Conservation (phyloP, 495 filamentous ascomycete species). For the Jackrogersella minutella region DNA sequence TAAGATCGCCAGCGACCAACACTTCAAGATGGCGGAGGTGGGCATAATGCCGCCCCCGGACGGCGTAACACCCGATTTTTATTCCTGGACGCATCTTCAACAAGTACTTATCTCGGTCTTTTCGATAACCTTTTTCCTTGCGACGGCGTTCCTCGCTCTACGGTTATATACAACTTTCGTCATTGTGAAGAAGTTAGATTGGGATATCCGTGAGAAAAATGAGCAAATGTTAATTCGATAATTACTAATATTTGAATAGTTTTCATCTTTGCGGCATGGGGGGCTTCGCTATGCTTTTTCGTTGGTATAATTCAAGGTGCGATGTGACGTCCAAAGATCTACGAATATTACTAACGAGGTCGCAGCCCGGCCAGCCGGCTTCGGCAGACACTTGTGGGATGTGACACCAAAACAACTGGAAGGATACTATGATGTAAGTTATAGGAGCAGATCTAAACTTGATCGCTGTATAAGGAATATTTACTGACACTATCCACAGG, state of each 20-base stretch:
- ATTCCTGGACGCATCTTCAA: conserved; percentile 2
- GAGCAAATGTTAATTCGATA: not conserved
- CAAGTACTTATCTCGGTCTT: not conserved
- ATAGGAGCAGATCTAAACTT: not conserved
- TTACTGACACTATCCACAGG: not conserved
- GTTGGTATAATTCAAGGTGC: not conserved
- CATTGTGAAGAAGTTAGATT: conserved; percentile 16
- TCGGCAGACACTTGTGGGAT: conserved; percentile 16
- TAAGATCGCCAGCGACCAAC: not conserved
- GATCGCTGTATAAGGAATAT: not conserved
- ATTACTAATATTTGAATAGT: not conserved
- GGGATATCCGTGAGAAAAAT: conserved; percentile 8
- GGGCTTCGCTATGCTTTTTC: not conserved
- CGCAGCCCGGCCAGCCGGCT: conserved; percentile 4
- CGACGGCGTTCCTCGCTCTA: not conserved
- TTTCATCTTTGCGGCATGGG: conserved; percentile 10
- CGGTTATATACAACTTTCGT: conserved; percentile 8
- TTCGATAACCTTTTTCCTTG: not conserved
- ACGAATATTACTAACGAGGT: not conserved
- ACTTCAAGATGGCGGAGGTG: conserved; percentile 14
- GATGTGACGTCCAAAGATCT: not conserved
- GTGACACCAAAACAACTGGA: conserved; percentile 5
- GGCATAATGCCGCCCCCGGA: conserved; percentile 10
- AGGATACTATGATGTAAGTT: conserved; percentile 3
- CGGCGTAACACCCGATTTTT: conserved; percentile 9